Evolutionary conservation across 2,329 filamentous ascomycete species (phyloP).

Genomic region (Stagonosporopsis rhizophila): DNA sequence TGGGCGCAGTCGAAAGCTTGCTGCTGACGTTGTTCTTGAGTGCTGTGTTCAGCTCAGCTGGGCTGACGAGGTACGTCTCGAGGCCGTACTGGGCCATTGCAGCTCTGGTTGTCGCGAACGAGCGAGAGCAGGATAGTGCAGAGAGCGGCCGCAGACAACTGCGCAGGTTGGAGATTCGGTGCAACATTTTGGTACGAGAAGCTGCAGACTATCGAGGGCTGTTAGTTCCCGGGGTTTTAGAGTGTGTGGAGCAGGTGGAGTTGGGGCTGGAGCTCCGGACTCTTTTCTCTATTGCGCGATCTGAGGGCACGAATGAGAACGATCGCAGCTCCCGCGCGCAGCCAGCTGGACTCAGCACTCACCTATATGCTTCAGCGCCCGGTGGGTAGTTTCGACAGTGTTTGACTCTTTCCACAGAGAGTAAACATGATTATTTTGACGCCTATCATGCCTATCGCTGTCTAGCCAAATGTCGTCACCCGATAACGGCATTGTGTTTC

Average conservation of each 20-base stretch:
- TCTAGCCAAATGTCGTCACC: constrained; percentile 18
- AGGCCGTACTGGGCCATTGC: constrained; percentile 56
- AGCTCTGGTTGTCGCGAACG: constrained; percentile 27
- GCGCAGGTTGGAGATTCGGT: constrained; percentile 17
- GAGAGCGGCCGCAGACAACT: constrained; percentile 33
- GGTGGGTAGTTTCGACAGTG: not conserved
- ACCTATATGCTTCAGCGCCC: constrained; percentile 3
- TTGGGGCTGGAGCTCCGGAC: constrained; percentile 14
- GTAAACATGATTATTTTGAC: not conserved
- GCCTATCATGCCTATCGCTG: constrained; percentile 5
- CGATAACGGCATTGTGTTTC: constrained; percentile 15
- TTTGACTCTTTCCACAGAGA: constrained; percentile 2
- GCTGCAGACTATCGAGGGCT: constrained; percentile 23
- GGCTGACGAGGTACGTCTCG: constrained; percentile 85
- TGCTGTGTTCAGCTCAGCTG: constrained; percentile 79
- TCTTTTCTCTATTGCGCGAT: constrained; percentile 7
- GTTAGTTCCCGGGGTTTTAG: constrained; percentile 4
- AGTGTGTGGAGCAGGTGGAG: constrained; percentile 5
- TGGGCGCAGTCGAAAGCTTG: constrained; percentile 79
- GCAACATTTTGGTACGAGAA: constrained; percentile 35
- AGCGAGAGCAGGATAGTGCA: constrained; percentile 18
- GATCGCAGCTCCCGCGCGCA: constrained; percentile 5
- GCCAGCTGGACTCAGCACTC: constrained; percentile 9
- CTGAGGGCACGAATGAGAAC: constrained; percentile 31
- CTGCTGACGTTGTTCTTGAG: constrained; percentile 82